Base-by-base conservation (phyloP, 306 rosid species). In the Myrica gale region DNA sequence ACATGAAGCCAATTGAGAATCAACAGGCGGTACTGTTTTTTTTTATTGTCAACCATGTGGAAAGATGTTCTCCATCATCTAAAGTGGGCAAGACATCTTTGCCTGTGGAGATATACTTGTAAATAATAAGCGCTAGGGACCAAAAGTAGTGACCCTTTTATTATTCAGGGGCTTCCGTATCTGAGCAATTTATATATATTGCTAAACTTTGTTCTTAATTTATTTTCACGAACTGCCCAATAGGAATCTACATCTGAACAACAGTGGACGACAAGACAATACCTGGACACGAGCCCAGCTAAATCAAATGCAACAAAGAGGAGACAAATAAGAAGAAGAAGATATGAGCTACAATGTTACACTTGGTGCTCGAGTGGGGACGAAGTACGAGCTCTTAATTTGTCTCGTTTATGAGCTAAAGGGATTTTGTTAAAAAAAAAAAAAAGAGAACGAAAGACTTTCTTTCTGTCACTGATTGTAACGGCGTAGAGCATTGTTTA, bases 31-130 rank as follows among this genome's bases (percentile, higher is more conserved):
- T 47, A 0, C 16, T 48, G 3, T 19, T 15, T 75, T 19, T 15
- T 75, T 42, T 13, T 26, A 80, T 76, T 21, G 23, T n/a, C 65
- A 12, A 80, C 53, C 32, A 44, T 15, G 69, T 45, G 57, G 74
- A 76, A 76, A 76, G 58, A 17, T 57, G n/a, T 44, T 56, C 44
- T 69, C 74, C 68, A 76, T 55, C 48, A 54, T 45, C 39, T 68
- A 68, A 76, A 68, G 74, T 76, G 80, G 80, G 62, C 39, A 17
- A 45, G 46, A n/a, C 48, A 68, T 41, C 52, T 50, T 9, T 44
- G 21, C 67, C 44, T 39, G n/a, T 8, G 21, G 26, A 8, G 21
- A 69, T 68, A 42, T 1, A 5, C 47, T 39, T 9, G 43, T 48
- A 48, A 48, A 32, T 12, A 54, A 26, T 7, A 3, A 44, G 32